These are phyloP conservation scores for Solanum commersonii DNA, from an alignment of 257 asterid genomes.

Conservation along the genomic window DNA sequence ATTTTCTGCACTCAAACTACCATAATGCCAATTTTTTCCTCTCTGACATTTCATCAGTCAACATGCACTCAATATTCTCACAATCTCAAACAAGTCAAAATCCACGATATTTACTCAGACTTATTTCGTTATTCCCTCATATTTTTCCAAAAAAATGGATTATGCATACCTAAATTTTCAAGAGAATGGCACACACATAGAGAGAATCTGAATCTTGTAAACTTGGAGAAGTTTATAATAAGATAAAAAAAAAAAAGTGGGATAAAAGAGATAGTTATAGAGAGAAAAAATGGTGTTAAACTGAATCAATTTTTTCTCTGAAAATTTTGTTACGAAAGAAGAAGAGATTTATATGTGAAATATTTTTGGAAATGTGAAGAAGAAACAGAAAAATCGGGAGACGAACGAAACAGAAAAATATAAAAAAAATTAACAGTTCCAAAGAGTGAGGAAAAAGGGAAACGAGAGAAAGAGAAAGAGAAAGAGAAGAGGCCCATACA, in stretches of 20 bases:
- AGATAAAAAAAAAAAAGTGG: not conserved
- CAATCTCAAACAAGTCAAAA: not conserved
- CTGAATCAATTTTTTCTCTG: not conserved
- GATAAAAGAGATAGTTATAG: not conserved
- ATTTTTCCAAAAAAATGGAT: not conserved
- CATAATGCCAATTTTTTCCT: not conserved
- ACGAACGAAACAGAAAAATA: not conserved
- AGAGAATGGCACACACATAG: not conserved
- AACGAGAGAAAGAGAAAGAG: not conserved
- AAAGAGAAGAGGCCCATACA: not conserved
- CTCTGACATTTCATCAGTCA: not conserved
- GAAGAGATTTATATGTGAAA: not conserved
- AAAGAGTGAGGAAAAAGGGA: not conserved
- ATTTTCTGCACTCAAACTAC: not conserved
- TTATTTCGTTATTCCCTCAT: no score
- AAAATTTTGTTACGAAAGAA: no score
- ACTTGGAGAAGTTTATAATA: slow-evolving; percentile 3
- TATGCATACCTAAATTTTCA: not conserved
- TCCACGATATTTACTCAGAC: not conserved
- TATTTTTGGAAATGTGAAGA: not conserved
- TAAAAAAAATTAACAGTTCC: slow-evolving; percentile 5
- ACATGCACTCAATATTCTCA: not conserved
- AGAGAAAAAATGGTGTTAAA: not conserved
- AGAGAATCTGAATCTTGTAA: slow-evolving; percentile 13
- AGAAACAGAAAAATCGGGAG: not conserved